phyloP scores from a whole-genome alignment of 176 grass and related monocot genomes.

The Cenchrus purpureus region DNA sequence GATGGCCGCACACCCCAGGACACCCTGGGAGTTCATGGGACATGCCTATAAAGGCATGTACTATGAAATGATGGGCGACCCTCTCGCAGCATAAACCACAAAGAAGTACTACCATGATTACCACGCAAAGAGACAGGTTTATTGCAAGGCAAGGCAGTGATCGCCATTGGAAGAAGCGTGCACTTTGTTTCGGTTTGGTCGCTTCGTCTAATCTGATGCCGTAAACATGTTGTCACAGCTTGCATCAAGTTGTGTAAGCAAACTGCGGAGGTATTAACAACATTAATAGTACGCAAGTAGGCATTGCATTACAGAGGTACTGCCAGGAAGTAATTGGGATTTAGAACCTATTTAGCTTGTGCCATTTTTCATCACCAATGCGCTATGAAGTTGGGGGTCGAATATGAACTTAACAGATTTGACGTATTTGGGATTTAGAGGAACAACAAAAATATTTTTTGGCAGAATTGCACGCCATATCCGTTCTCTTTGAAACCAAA shows the following conservation, averaged over 20 bases:
- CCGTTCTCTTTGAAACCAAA: background rate
- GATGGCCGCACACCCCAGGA: background rate
- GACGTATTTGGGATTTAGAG: background rate
- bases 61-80: slow-evolving; percentile 29
- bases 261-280: background rate
- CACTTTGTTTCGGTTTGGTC: background rate
- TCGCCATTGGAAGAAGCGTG: slow-evolving; percentile 19
- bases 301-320: background rate
- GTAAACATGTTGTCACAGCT: slow-evolving; percentile 5
- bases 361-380: background rate
- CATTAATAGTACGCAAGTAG: background rate
- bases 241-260: background rate
- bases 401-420: background rate
- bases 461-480: background rate
- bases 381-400: no score
- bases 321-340: background rate
- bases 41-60: slow-evolving; percentile 40
- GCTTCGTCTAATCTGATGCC: background rate
- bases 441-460: background rate
- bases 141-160: slow-evolving; percentile 24
- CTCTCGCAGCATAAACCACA: slow-evolving; percentile 1
- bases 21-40: slow-evolving; percentile 35
- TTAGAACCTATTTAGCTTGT: background rate
- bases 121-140: slow-evolving; percentile 9
- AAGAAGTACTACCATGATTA: slow-evolving; percentile 31